Percentiles rank a stretch among this genome's conserved stretches.
Evolutionary conservation across 2,329 filamentous ascomycete species (phyloP).

Genomic region (Camillea tinctor): DNA sequence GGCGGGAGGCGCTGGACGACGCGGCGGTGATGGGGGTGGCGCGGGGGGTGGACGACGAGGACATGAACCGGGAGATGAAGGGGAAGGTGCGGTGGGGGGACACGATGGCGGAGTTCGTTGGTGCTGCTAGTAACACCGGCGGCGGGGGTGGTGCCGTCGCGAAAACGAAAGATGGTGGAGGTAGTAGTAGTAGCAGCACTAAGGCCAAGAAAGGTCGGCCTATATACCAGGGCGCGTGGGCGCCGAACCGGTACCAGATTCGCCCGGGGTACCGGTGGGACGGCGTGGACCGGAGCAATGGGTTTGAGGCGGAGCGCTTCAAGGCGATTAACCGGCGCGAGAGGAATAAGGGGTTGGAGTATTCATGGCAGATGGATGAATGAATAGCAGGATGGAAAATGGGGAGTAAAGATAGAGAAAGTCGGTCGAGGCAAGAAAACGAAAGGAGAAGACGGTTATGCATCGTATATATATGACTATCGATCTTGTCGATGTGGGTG

Average conservation of each 20-base stretch:
- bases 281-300: slow-evolving; percentile 90
- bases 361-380: slow-evolving; percentile 96
- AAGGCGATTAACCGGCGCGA: slow-evolving; percentile 77
- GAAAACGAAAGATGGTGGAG: slow-evolving; percentile 29
- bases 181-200: slow-evolving; percentile 31
- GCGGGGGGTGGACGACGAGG: slow-evolving; percentile 76
- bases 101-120: slow-evolving; percentile 75
- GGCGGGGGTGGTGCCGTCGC: slow-evolving; percentile 23
- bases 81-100: slow-evolving; percentile 85
- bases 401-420: not conserved
- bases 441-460: no score
- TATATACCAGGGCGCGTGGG: slow-evolving; percentile 73
- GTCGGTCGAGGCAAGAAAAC: not conserved
- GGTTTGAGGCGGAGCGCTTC: slow-evolving; percentile 92
- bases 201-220: slow-evolving; percentile 55
- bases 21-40: slow-evolving; percentile 81
- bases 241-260: slow-evolving; percentile 93
- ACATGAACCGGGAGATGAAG: slow-evolving; percentile 81
- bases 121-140: slow-evolving; percentile 27
- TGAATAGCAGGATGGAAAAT: slow-evolving; percentile 37
- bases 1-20: slow-evolving; percentile 70
- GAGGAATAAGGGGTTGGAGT: slow-evolving; percentile 77
- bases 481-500: no score
- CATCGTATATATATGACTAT: no score
- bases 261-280: slow-evolving; percentile 93